Evolutionary conservation across 352 stramenopile genomes (phyloP).

Genomic region (Phytopythium mirpurense): DNA sequence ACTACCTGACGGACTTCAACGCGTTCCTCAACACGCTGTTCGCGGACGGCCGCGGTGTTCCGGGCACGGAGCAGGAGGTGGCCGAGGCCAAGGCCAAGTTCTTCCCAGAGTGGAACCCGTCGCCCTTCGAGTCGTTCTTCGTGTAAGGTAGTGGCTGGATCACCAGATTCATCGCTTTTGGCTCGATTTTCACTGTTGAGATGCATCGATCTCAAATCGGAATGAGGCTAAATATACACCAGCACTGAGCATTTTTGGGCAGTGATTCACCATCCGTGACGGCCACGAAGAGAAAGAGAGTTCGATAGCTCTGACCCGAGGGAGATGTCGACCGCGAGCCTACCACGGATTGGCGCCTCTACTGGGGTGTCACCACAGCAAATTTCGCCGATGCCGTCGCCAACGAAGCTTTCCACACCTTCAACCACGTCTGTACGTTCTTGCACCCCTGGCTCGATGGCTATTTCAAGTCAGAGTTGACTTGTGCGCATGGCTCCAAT

Average conservation of each 20-base stretch:
- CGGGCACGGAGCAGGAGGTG: constrained; percentile 15
- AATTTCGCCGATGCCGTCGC: background rate
- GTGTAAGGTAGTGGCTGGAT: background rate
- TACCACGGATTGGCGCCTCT: background rate
- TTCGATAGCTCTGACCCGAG: no score
- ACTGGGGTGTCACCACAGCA: background rate
- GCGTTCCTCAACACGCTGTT: constrained; percentile 16
- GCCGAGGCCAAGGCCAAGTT: constrained; percentile 18
- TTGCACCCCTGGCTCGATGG: no score
- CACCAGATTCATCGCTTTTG: no score
- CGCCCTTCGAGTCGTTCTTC: constrained; percentile 11
- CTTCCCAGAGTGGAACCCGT: constrained; percentile 21
- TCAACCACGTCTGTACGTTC: background rate
- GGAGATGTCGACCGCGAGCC: background rate
- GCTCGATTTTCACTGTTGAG: no score
- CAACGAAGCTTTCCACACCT: background rate
- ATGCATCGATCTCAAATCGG: no score
- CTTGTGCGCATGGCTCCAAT: background rate
- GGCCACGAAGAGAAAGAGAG: no score
- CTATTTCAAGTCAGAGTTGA: background rate
- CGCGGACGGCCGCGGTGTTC: constrained; percentile 14
- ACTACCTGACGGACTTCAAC: constrained; percentile 12
- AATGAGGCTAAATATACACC: no score
- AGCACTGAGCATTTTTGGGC: no score
- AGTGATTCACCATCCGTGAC: no score